Percentiles rank a stretch among this genome's conserved stretches.
phyloP scores from a whole-genome alignment of 2,329 filamentous ascomycete species.

The Penicillium sp. region DNA sequence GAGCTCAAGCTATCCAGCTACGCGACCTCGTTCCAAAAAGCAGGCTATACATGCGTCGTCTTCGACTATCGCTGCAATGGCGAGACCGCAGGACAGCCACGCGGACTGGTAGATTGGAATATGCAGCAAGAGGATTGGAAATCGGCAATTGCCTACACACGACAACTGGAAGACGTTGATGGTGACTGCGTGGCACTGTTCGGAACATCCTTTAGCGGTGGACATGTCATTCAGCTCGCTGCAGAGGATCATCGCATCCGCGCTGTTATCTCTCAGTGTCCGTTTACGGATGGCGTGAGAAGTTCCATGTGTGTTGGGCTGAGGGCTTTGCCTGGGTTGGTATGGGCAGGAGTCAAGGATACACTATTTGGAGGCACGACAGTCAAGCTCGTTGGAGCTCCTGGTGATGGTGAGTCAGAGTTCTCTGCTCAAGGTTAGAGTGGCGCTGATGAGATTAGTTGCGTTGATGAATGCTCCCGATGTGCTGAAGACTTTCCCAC shows the following conservation, averaged over 20 bases:
- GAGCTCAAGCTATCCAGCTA: conserved; percentile 4
- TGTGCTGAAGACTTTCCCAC: background rate
- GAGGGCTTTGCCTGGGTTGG: background rate
- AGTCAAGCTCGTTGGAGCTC: background rate
- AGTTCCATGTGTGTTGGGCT: background rate
- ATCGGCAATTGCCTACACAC: conserved; percentile 3
- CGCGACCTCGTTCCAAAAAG: conserved; percentile 1
- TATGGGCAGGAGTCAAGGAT: background rate
- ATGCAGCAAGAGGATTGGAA: conserved; percentile 6
- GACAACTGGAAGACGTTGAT: conserved; percentile 1
- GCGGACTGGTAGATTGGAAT: conserved; percentile 3
- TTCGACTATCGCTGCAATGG: conserved; percentile 8
- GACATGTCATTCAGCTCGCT: conserved; percentile 5
- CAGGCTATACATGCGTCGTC: conserved; percentile 5
- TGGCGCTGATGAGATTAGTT: conserved; percentile 1
- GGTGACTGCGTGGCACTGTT: background rate
- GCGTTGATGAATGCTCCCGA: conserved; percentile 4
- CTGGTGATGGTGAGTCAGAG: background rate
- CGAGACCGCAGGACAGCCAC: conserved; percentile 1
- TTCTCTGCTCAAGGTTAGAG: background rate
- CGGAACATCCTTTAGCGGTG: conserved; percentile 6
- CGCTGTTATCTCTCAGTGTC: conserved; percentile 5
- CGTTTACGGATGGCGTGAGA: background rate
- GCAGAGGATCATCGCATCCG: background rate
- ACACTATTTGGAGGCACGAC: background rate